phyloP scores from a whole-genome alignment of 2,329 filamentous ascomycete species.

The Thermoascus crustaceus region DNA sequence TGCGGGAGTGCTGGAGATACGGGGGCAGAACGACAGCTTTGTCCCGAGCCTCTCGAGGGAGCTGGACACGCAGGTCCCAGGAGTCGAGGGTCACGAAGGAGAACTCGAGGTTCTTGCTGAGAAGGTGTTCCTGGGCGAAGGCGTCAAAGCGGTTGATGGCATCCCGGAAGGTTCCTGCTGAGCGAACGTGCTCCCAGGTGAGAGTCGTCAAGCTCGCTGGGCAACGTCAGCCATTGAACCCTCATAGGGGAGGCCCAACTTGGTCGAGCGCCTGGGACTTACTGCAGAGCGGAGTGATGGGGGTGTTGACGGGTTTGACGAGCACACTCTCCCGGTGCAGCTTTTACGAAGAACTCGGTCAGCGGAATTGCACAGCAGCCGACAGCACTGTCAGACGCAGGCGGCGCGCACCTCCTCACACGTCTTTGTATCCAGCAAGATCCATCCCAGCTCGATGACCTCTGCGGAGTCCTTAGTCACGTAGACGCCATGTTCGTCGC shows the following conservation, averaged over 20 bases:
- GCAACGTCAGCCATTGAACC: conserved; percentile 9
- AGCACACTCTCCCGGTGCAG: conserved; percentile 91
- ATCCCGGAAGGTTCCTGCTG: conserved; percentile 93
- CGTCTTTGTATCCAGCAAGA: conserved; percentile 81
- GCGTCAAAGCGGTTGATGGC: conserved; percentile 90
- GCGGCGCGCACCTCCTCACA: conserved; percentile 74
- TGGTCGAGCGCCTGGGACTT: conserved; percentile 46
- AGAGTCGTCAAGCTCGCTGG: conserved; percentile 91
- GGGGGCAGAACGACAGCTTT: conserved; percentile 94
- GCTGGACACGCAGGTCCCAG: conserved; percentile 95
- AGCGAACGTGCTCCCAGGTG: conserved; percentile 98
- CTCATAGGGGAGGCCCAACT: conserved; percentile 1
- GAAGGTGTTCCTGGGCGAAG: conserved; percentile 86
- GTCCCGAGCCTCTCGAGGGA: conserved; percentile 93
- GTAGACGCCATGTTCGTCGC: conserved; percentile 98
- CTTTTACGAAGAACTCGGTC: conserved; percentile 43
- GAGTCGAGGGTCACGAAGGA: conserved; percentile 97
- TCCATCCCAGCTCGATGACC: conserved; percentile 98
- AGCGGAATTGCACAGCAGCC: conserved; percentile 12
- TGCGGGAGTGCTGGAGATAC: conserved; percentile 94
- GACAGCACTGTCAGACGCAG: conserved; percentile 1
- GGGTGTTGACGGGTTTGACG: conserved; percentile 97
- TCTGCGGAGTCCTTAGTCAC: conserved; percentile 99
- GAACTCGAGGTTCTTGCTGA: conserved; percentile 87
- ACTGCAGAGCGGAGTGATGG: conserved; percentile 98